Percentiles rank a stretch among this genome's conserved stretches.
These are phyloP conservation scores for Beauveria sp. DNA, from an alignment of 2,329 filamentous ascomycete genomes.

Conservation along the genomic window DNA sequence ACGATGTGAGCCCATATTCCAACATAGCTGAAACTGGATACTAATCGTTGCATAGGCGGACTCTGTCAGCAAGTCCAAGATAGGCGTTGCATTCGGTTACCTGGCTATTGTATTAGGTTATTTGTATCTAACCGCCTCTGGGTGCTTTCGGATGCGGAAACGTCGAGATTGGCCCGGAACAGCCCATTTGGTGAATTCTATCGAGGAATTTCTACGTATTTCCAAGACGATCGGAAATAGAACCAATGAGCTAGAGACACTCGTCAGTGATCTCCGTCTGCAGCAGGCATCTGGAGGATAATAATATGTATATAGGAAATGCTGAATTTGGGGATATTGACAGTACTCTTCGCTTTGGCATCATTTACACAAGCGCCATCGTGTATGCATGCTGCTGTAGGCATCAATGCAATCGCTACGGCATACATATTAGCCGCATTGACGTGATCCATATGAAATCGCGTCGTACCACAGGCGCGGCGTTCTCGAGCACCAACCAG, in stretches of 20 bases:
- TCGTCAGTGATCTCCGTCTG: slow-evolving; percentile 28
- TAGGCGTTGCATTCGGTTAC: slow-evolving; percentile 81
- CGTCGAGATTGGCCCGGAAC: slow-evolving; percentile 37
- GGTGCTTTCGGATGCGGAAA: slow-evolving; percentile 34
- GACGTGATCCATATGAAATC: not conserved
- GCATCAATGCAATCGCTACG: not conserved
- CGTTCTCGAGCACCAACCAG: not conserved
- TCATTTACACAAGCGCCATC: not conserved
- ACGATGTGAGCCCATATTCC: slow-evolving; percentile 50
- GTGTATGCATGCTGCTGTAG: not conserved
- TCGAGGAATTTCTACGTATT: slow-evolving; percentile 47
- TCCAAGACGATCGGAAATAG: slow-evolving; percentile 42
- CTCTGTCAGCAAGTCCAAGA: slow-evolving; percentile 65
- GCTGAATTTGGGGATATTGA: not conserved
- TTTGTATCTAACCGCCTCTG: slow-evolving; percentile 52
- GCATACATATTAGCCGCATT: not conserved
- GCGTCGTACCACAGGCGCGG: not conserved
- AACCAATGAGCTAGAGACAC: slow-evolving; percentile 29
- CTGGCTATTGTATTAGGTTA: slow-evolving; percentile 78
- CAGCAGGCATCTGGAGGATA: slow-evolving; percentile 1
- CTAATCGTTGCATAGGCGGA: slow-evolving; percentile 44
- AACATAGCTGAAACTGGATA: not conserved
- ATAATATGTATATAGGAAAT: not conserved
- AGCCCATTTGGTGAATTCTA: slow-evolving; percentile 40
- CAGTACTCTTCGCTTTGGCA: not conserved